phyloP scores from a whole-genome alignment of 2,329 filamentous ascomycete species.

The Fusarium sp. region DNA sequence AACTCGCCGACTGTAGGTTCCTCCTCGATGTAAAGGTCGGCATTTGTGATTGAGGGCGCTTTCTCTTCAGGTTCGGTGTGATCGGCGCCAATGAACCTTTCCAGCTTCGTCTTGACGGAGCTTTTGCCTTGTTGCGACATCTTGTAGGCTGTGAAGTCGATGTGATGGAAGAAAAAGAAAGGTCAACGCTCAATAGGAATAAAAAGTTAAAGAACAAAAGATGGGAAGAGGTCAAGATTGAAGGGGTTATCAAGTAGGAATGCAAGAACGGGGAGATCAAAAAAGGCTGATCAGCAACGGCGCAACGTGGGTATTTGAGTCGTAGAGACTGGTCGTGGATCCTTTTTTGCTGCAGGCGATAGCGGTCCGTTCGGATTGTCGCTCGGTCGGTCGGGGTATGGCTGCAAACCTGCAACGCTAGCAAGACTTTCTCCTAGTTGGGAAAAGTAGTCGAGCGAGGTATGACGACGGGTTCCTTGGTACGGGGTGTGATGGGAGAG shows the following conservation, averaged over 20 bases:
- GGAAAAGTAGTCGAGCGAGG: constrained; percentile 36
- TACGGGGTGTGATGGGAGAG: not conserved
- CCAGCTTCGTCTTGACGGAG: constrained; percentile 45
- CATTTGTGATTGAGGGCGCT: constrained; percentile 53
- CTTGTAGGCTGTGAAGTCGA: not conserved
- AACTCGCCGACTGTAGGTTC: constrained; percentile 59
- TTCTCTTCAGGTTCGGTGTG: constrained; percentile 50
- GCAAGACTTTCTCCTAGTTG: constrained; percentile 42
- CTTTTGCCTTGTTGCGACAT: constrained; percentile 41
- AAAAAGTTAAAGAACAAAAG: not conserved
- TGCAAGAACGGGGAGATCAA: constrained; percentile 35
- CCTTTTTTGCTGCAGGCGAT: constrained; percentile 14
- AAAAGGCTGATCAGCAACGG: constrained; percentile 18
- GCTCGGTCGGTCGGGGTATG: constrained; percentile 47
- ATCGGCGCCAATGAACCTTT: constrained; percentile 53
- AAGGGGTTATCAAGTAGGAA: not conserved
- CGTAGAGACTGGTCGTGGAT: constrained; percentile 22
- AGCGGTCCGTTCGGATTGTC: constrained; percentile 41
- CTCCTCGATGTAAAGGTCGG: constrained; percentile 56
- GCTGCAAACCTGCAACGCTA: constrained; percentile 37
- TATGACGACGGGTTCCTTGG: constrained; percentile 31
- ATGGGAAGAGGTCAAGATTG: not conserved
- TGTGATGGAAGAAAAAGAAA: not conserved
- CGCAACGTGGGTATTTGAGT: constrained; percentile 33
- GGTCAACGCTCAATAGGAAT: constrained; percentile 9